These are phyloP conservation scores for Kluyveromyces marxianus DNA, from an alignment of 1,139 yeast species.

Conservation along the genomic window DNA sequence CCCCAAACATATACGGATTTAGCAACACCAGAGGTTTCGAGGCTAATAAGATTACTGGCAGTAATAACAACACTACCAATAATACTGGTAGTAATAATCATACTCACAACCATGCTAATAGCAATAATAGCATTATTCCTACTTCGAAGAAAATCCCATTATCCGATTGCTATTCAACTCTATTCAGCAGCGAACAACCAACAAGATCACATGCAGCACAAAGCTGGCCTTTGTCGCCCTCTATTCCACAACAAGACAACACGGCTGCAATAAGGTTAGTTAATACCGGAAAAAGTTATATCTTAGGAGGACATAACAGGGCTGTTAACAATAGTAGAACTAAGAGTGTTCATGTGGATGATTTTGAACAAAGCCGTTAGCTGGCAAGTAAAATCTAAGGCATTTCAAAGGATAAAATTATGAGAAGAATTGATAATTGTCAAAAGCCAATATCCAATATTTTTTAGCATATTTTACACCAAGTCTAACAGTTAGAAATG, in stretches of 20 bases:
- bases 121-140: no score
- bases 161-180: not conserved
- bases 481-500: no score
- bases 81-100: no score
- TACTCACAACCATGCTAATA: no score
- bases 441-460: no score
- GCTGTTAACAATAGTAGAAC: slow-evolving; percentile 28
- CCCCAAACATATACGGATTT: not conserved
- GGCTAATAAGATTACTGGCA: not conserved
- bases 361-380: slow-evolving; percentile 17
- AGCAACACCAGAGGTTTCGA: not conserved
- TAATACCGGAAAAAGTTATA: slow-evolving; percentile 28
- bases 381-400: not conserved
- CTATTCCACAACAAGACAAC: slow-evolving; percentile 3
- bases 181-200: not conserved
- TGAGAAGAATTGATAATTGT: no score
- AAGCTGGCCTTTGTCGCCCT: slow-evolving; percentile 15
- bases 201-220: not conserved
- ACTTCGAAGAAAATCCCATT: not conserved
- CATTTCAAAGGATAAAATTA: no score
- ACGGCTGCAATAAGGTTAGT: slow-evolving; percentile 17
- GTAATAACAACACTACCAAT: not conserved
- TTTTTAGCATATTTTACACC: no score
- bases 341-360: slow-evolving; percentile 31
- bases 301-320: slow-evolving; percentile 28